A percentile compares a stretch with the other conserved stretches of the same genome.
Evolutionary conservation across 306 rosid genomes (phyloP).

Genomic region (Arachis stenosperma): DNA sequence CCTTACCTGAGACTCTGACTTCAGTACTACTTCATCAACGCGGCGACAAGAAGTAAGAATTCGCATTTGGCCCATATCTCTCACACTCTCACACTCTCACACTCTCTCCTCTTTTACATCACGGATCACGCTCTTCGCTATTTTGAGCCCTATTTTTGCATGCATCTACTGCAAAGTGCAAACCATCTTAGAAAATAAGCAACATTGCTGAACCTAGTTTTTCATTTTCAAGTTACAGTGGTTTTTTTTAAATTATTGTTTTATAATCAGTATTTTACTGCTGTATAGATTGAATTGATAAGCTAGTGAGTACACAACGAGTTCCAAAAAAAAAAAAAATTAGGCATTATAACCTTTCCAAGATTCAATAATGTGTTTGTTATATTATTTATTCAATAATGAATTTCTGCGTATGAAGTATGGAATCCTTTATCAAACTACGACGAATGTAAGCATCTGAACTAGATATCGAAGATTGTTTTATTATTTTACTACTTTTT

Average conservation of each 20-base stretch:
- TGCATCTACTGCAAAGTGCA: background rate
- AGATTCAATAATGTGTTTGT: background rate
- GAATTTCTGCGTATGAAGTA: background rate
- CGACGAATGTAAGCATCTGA: constrained; percentile 14
- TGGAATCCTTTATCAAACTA: background rate
- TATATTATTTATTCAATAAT: background rate
- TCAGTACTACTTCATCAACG: no score
- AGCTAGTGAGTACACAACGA: no score
- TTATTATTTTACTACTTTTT: background rate
- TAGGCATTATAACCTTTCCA: background rate
- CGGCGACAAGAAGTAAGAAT: no score
- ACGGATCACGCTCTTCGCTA: no score
- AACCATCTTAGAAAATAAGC: background rate
- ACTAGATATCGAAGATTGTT: background rate
- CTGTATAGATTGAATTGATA: no score
- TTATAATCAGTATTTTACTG: background rate
- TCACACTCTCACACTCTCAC: no score
- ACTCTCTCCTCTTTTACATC: no score
- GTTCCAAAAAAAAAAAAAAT: no score
- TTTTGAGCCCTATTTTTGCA: no score
- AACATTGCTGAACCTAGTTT: background rate
- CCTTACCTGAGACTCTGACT: no score
- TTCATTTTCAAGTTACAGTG: background rate
- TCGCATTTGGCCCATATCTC: no score
- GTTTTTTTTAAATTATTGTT: background rate